These are phyloP conservation scores for Neopestalotiopsis sp. DNA, from an alignment of 2,329 filamentous ascomycete species.

Conservation along the genomic window DNA sequence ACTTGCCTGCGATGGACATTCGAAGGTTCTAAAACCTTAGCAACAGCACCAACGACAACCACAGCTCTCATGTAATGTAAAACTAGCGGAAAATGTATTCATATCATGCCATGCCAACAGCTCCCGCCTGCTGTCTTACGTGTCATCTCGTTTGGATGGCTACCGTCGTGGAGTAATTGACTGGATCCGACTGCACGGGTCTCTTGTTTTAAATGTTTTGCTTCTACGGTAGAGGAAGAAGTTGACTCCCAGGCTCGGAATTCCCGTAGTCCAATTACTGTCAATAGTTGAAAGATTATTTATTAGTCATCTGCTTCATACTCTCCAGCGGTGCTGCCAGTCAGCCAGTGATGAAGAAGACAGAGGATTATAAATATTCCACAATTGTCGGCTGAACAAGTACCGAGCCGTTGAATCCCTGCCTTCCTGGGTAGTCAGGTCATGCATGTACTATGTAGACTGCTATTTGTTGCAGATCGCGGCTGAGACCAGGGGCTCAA, in stretches of 20 bases:
- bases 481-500: conserved; percentile 14
- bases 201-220: not conserved
- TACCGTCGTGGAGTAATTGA: too few relatives aligned
- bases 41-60: too few relatives aligned
- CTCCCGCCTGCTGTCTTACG: too few relatives aligned
- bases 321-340: not conserved
- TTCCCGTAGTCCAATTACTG: not conserved
- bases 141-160: too few relatives aligned
- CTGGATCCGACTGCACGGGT: too few relatives aligned
- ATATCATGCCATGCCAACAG: too few relatives aligned
- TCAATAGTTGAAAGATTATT: too few relatives aligned
- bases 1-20: not conserved
- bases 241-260: not conserved
- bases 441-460: too few relatives aligned
- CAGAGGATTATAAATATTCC: not conserved
- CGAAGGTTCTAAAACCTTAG: not conserved
- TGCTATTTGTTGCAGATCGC: conserved; percentile 13
- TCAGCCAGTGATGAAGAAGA: not conserved
- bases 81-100: too few relatives aligned
- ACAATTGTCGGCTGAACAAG: not conserved
- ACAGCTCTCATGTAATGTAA: too few relatives aligned
- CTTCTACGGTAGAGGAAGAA: not conserved
- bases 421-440: not conserved
- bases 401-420: not conserved
- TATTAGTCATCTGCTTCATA: not conserved